A percentile compares a stretch with the other conserved stretches of the same genome.
Evolutionary conservation across 768 basidiomycete genomes (phyloP).

Genomic region (Boletus sp.): DNA sequence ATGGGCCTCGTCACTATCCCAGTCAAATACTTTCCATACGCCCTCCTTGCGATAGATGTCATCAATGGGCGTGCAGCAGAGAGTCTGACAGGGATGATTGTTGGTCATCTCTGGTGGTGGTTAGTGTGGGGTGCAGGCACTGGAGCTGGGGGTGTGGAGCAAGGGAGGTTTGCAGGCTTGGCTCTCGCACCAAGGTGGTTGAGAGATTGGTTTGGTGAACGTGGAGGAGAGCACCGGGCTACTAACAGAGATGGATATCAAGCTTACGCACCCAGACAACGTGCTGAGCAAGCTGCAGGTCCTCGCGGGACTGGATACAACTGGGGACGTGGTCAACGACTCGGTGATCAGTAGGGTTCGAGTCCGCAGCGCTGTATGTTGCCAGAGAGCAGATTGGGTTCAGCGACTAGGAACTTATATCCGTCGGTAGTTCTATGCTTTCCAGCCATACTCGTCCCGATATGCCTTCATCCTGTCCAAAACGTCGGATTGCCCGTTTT

Average conservation of each 20-base stretch:
- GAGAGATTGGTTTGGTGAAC: constrained; percentile 43
- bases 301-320: constrained; percentile 32
- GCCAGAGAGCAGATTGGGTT: not conserved
- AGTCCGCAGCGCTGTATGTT: not conserved
- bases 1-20: constrained; percentile 79
- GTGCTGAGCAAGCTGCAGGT: constrained; percentile 18
- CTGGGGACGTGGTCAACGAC: constrained; percentile 56
- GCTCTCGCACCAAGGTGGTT: constrained; percentile 63
- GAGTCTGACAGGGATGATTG: constrained; percentile 64
- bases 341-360: constrained; percentile 38
- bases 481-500: constrained; percentile 61
- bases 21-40: constrained; percentile 68
- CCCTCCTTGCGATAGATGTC: constrained; percentile 69
- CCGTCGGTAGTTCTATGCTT: constrained; percentile 13
- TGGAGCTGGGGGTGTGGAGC: constrained; percentile 36
- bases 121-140: constrained; percentile 50
- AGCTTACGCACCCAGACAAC: constrained; percentile 51
- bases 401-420: not conserved
- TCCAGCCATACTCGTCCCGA: constrained; percentile 30
- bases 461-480: constrained; percentile 75
- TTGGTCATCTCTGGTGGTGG: constrained; percentile 85
- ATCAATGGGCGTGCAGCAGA: constrained; percentile 60
- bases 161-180: constrained; percentile 37
- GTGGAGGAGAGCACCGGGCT: constrained; percentile 32
- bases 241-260: constrained; percentile 50